Conservation (phyloP, 768 basidiomycete species). For the Naganishia antarctica region DNA sequence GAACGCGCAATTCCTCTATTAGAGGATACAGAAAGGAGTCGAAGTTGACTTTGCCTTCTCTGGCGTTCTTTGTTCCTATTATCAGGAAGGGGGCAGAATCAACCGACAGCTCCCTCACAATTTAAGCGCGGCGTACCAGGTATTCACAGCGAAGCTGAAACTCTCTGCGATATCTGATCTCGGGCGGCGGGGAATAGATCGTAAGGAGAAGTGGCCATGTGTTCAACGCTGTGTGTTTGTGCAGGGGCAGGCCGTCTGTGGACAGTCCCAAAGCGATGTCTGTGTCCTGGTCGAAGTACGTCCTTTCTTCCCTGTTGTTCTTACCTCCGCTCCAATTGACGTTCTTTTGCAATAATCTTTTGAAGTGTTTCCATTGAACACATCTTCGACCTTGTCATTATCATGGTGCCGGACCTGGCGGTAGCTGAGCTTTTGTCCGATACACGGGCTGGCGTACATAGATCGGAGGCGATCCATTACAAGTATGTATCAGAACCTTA, state of each 20-base stretch:
- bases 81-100: too few species aligned
- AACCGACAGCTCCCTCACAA: too few species aligned
- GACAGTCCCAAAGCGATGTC: not conserved
- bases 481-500: too few species aligned
- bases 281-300: not conserved
- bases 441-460: too few species aligned
- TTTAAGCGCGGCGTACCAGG: too few species aligned
- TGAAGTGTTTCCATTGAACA: slow-evolving; percentile 3
- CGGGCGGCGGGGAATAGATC: not conserved
- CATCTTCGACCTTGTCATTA: too few species aligned
- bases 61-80: not conserved
- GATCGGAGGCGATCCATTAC: too few species aligned
- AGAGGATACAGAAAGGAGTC: not conserved
- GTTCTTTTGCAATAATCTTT: not conserved
- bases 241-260: not conserved
- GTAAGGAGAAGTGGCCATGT: not conserved
- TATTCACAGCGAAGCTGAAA: not conserved
- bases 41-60: slow-evolving; percentile 2
- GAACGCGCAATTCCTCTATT: not conserved
- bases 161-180: not conserved
- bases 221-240: not conserved
- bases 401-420: too few species aligned
- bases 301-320: not conserved
- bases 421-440: too few species aligned
- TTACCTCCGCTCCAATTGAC: not conserved